Evolutionary conservation across 441 rosid genomes (phyloP), one percentile per base, ranked within the genome.

Genomic region (Viola pubescens): DNA sequence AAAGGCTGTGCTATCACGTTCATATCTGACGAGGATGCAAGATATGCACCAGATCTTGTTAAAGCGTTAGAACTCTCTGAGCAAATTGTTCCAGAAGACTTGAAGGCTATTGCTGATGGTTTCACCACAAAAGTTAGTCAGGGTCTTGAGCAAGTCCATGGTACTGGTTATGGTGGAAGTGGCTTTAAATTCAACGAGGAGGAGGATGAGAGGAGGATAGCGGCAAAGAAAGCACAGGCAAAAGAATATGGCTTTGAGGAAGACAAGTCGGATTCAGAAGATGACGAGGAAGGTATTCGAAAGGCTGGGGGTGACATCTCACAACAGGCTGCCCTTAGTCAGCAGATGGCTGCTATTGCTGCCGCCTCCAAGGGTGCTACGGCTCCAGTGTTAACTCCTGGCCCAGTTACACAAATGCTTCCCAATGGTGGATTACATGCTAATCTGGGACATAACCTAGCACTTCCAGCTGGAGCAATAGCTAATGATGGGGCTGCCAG

Each of bases 221-320:
- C 96, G 13, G 98, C 91, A 37, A 92, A 92, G 87, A 92, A 85
- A 75, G 94, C 95, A 40, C 96, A 89, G 71, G 96, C 92, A n/a
- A 92, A 76, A 71, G 97, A 92, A 70, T 92, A 92, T 73, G 98
- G 94, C 40, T 89, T 84, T 64, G 97, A 89, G 81, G 96, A 89
- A 69, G 97, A 92, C 69, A 89, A 89, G 73, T 84, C 96, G 34
- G 87, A 89, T 78, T 89, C 94, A 0, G 97, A 92, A 45, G 94
- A 91, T 79, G 98, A 91, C 70, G 91, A 85, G 66, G 97, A 84
- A 9, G 97, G 89, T 45, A 79, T 92, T 57, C 79, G 92, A 63
- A 89, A 89, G 82, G 83, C 97, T n/a, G 92, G 94, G 64, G 88
- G 91, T 66, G 90, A 84, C 52, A 63, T 84, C 60, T 81, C 95